Conservation (phyloP, 2,329 filamentous ascomycete genomes). For the Metarhizium album region DNA sequence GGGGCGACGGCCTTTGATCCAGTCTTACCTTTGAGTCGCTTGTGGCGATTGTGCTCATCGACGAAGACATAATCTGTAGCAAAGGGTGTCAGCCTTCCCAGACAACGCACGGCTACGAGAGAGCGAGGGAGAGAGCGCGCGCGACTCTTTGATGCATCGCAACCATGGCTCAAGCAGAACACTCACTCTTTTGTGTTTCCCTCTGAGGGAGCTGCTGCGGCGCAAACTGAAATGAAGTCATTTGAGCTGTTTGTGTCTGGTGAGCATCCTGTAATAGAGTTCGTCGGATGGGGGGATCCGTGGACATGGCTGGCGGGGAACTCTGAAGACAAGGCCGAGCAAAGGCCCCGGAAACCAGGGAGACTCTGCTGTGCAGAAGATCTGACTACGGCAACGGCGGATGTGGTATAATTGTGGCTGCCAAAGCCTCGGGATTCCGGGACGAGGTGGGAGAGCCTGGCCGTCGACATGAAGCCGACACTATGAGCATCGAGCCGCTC, state of each 20-base stretch:
- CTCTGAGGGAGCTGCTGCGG: constrained; percentile 45
- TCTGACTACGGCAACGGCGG: neutral
- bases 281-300: constrained; percentile 48
- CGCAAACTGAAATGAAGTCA: constrained; percentile 69
- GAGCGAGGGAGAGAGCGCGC: neutral
- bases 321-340: constrained; percentile 1
- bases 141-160: neutral
- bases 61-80: constrained; percentile 90
- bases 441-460: neutral
- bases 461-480: constrained; percentile 21
- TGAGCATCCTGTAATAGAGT: constrained; percentile 50
- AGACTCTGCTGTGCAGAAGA: neutral
- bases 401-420: neutral
- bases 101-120: neutral
- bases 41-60: constrained; percentile 96
- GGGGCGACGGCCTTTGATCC: no score
- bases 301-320: constrained; percentile 39
- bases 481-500: constrained; percentile 1
- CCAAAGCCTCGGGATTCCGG: neutral
- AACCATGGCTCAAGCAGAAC: constrained; percentile 12
- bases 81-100: constrained; percentile 1
- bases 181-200: constrained; percentile 76
- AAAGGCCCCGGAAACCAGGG: neutral
- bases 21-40: constrained; percentile 74
- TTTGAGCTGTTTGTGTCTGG: constrained; percentile 34